Evolutionary conservation across 345 rosid species (phyloP).

Genomic region (Ceriops zippeliana): DNA sequence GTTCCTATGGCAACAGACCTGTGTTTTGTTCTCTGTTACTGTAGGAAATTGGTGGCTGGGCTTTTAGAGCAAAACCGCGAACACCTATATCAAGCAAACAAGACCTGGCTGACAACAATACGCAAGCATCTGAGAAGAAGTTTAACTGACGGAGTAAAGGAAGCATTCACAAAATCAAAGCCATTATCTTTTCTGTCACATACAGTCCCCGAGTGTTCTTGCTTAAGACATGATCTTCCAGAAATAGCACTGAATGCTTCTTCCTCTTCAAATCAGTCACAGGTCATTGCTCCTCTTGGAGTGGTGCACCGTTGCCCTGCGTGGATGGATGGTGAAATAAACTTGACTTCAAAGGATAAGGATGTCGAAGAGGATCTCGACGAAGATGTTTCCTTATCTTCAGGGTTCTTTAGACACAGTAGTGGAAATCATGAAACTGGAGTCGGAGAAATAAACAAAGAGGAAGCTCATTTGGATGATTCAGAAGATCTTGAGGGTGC

Average conservation of each 20-base stretch:
- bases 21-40: conserved; percentile 5
- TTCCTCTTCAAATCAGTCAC: conserved; percentile 20
- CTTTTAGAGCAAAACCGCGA: conserved; percentile 65
- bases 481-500: conserved; percentile 84
- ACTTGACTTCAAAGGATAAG: conserved; percentile 44
- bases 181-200: conserved; percentile 62
- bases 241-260: conserved; percentile 32
- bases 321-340: conserved; percentile 55
- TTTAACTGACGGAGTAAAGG: conserved; percentile 58
- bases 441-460: conserved; percentile 65
- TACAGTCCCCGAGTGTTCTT: conserved; percentile 90
- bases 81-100: conserved; percentile 74
- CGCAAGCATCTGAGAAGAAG: conserved; percentile 67
- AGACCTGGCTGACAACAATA: conserved; percentile 69
- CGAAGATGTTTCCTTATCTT: conserved; percentile 60
- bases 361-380: conserved; percentile 81
- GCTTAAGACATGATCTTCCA: conserved; percentile 31
- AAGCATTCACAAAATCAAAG: conserved; percentile 57
- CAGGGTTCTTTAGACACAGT: conserved; percentile 57
- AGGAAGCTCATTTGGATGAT: conserved; percentile 78
- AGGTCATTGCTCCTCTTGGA: conserved; percentile 50
- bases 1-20: not conserved
- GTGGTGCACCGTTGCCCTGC: conserved; percentile 60
- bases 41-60: conserved; percentile 58
- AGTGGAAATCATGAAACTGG: conserved; percentile 52